Base-by-base conservation (phyloP, 2,329 filamentous ascomycete genomes). In the Apiospora hydei region DNA sequence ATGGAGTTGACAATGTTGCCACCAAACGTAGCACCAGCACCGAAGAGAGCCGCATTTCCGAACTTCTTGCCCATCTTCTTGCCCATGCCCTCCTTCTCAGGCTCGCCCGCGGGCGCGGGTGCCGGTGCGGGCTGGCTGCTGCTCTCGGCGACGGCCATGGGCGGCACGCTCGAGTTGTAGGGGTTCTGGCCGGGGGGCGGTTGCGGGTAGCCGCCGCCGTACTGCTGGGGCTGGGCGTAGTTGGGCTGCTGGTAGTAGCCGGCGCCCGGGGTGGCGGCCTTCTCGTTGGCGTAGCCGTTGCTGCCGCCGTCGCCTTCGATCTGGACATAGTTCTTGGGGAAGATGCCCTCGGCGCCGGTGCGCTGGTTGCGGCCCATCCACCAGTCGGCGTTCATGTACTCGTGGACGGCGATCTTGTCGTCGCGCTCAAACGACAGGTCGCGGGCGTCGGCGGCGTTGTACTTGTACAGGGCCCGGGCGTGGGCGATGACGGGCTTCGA, bases 51-150 rank as follows among this genome's bases (percentile, higher is more conserved):
- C 64, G 88, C 88, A 77, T 91, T 91, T 8, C 96, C 96, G 79
- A 96, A 82, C 87, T 98, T 98, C 90, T 97, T 97, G 76, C 96
- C 95, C 83, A 98, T 93, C 85, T 98, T 98, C 91, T 98, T 98
- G 71, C 94, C 95, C 71, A 91, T 89, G 84, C 84, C 46, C 80
- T 77, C 24, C 83, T 84, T 77, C 81, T 84, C 75, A 76, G 77
- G 71, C 83, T 81, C 44, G 16, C 24, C 47, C 38, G 53, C 68
- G 34, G 68, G 68, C 47, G 68, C 66, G 8, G 57, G 57, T 18
- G 57, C 57, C 10, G 57, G 57, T 13, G 43, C 30, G 26, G 44
- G 24, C n/a, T 69, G 67, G 26, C 26, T 26, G 70, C 86, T 87
- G 69, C 85, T 85, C 77, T 94, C 87, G 49, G 91, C 90, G 3